These are phyloP conservation scores for Cordyceps cicadae DNA, from an alignment of 2,329 filamentous ascomycete genomes.

Conservation along the genomic window DNA sequence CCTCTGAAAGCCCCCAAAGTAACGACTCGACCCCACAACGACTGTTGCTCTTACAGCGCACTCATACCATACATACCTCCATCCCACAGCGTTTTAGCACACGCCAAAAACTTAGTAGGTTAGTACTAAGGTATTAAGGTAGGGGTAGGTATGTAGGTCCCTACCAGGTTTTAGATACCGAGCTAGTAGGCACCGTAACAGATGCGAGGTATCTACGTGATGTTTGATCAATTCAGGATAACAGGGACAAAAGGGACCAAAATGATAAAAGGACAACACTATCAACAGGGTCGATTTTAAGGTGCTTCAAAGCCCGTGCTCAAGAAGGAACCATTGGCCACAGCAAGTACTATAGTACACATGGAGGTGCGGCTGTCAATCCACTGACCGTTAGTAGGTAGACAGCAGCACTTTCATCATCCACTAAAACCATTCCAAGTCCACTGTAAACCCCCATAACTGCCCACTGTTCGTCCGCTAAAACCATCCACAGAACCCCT, in stretches of 20 bases:
- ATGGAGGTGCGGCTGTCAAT: neutral
- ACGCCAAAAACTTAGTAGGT: neutral
- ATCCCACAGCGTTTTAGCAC: neutral
- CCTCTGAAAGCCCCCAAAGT: neutral
- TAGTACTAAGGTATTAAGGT: too few relatives aligned
- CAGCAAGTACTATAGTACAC: neutral
- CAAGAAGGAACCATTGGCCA: neutral
- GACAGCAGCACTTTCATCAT: neutral
- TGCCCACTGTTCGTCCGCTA: neutral
- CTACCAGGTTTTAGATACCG: too few relatives aligned
- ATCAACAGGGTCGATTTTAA: neutral
- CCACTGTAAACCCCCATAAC: neutral
- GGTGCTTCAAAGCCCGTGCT: neutral
- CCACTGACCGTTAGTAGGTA: neutral
- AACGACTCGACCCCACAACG: conserved; percentile 4
- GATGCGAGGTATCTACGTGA: neutral
- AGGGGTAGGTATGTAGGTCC: too few relatives aligned
- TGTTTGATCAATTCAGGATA: neutral
- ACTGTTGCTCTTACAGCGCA: conserved; percentile 3
- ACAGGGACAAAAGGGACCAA: neutral
- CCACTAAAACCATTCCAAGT: neutral
- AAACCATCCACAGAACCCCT: neutral
- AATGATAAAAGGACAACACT: neutral
- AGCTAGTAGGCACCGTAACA: neutral
- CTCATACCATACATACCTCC: neutral